Percentiles rank a stretch among this genome's conserved stretches.
Conservation (phyloP, 441 rosid genomes). For the Macaranga tanarius region DNA sequence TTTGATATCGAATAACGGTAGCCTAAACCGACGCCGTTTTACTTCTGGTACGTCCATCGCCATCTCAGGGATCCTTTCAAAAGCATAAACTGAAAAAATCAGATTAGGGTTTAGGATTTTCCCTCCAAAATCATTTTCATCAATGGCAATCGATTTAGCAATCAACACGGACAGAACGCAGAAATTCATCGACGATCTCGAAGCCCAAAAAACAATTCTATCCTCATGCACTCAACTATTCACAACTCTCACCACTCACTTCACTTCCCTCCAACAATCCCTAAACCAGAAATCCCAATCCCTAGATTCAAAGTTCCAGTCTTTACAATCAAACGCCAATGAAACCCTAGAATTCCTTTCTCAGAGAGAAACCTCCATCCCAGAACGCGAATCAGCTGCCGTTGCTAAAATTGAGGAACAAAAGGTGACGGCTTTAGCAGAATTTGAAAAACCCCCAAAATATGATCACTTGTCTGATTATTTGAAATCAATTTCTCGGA, state of each 20-base stretch:
- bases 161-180: slow-evolving; percentile 37
- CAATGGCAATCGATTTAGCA: slow-evolving; percentile 36
- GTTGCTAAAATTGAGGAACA: slow-evolving; percentile 27
- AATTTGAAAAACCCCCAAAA: slow-evolving; percentile 24
- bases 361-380: slow-evolving; percentile 38
- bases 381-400: slow-evolving; percentile 44
- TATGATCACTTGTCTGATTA: slow-evolving; percentile 30
- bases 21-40: too few species aligned
- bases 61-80: too few species aligned
- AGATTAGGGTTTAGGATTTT: slow-evolving; percentile 9
- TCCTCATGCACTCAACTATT: slow-evolving; percentile 47
- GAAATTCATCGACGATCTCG: slow-evolving; percentile 44
- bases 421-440: slow-evolving; percentile 38
- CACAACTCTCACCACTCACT: slow-evolving; percentile 41
- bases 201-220: slow-evolving; percentile 37
- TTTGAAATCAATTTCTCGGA: slow-evolving; percentile 38
- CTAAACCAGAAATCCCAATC: slow-evolving; percentile 35
- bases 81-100: background rate
- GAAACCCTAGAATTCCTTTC: slow-evolving; percentile 37
- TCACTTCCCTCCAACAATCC: slow-evolving; percentile 40
- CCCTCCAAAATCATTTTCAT: background rate
- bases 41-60: too few species aligned
- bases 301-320: slow-evolving; percentile 42
- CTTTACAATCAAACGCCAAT: slow-evolving; percentile 31
- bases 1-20: too few species aligned